Evolutionary conservation across 108 stramenopile genomes (phyloP), one percentile per base, ranked within the genome.

Genomic region (Stephanodiscus triporus): DNA sequence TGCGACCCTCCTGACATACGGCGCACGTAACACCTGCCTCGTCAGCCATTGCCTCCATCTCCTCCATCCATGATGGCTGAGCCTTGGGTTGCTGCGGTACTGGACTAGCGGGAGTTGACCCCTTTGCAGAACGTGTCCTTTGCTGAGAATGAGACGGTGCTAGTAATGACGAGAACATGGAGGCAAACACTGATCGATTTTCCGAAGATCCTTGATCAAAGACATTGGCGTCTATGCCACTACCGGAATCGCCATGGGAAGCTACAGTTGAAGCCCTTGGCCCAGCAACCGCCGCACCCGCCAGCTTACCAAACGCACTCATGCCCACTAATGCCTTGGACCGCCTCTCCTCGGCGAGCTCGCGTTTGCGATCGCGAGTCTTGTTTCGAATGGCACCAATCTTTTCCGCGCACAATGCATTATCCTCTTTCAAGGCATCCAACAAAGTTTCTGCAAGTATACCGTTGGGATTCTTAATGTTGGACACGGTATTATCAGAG

Each of bases 1-100:
- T 87, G 34, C 88, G 65, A 8, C 94, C 94, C 72, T 95, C 94
- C 68, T 95, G 94, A 68, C 94, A 95, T 27, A 92, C 86, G 9
- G 88, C 84, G 69, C 94, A 95, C 4, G 84, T 86, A 42, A 91
- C 58, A 36, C 89, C 91, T 36, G 74, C 81, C 76, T 95, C 94
- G 34, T 95, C 94, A 48, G 87, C 94, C 75, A 95, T 76, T 13
- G 84, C 84, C 64, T 95, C 94, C 90, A 92, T 88, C 63, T 95
- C 94, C 11, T 75, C 72, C 84, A 95, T 85, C 94, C 94, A 95
- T 0, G 85, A 82, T 56, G 94, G 94, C 61, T 64, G 49, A 6
- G 30, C 30, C 51, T 57, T 74, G 14, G 30, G 30, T 36, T 59
- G 58, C 53, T 26, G 53, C 26, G 53, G 27, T 54, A 13, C 11